A percentile compares a stretch with the other conserved stretches of the same genome.
phyloP scores from a whole-genome alignment of 2,329 filamentous ascomycete species.

The Ophidiomyces ophidiicola region DNA sequence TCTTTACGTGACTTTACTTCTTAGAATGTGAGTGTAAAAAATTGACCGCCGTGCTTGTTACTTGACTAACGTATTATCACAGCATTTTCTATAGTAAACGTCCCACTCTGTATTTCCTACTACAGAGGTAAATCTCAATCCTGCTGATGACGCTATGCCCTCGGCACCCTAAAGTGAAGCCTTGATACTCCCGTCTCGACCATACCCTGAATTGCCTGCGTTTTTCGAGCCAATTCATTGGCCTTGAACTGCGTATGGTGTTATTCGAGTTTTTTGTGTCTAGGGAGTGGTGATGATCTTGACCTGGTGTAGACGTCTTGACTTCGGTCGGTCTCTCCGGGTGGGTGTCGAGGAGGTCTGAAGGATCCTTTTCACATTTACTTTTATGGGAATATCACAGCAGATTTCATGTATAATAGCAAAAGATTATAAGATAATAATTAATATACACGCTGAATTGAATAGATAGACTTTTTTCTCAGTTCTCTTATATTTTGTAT shows the following conservation, averaged over 20 bases:
- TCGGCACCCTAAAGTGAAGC: constrained; percentile 81
- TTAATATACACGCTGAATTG: neutral
- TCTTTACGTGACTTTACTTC: constrained; percentile 16
- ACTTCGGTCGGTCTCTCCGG: constrained; percentile 64
- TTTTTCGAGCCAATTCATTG: constrained; percentile 9
- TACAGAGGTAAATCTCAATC: constrained; percentile 84
- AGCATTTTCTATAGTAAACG: constrained; percentile 95
- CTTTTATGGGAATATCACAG: neutral
- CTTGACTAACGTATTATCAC: constrained; percentile 16
- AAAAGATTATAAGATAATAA: neutral
- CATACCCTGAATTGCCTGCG: constrained; percentile 14
- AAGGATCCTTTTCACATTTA: constrained; percentile 50
- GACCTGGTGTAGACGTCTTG: constrained; percentile 57
- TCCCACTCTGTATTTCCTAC: constrained; percentile 80
- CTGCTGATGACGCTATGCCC: constrained; percentile 85
- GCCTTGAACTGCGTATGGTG: constrained; percentile 21
- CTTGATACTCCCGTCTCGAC: constrained; percentile 40
- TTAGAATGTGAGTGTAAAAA: constrained; percentile 15
- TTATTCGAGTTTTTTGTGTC: constrained; percentile 41
- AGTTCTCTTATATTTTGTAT: neutral
- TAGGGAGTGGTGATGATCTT: constrained; percentile 95
- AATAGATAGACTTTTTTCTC: neutral
- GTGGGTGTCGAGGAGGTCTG: constrained; percentile 85
- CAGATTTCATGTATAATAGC: neutral
- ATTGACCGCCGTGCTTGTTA: neutral